phyloP scores from a whole-genome alignment of 805 yeast species.

The Blastobotrys peoriensis region DNA sequence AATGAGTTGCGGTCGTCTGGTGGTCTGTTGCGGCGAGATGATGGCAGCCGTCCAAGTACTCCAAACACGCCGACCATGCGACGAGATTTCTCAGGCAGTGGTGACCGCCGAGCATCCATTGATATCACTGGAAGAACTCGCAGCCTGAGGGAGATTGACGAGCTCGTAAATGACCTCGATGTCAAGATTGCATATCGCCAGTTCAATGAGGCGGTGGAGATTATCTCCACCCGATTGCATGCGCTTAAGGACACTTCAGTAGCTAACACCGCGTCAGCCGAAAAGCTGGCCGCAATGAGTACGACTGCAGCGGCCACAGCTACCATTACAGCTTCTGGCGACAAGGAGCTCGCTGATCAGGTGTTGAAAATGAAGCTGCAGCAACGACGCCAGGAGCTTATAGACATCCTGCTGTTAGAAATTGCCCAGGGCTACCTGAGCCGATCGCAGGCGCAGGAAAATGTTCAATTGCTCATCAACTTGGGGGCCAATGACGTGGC shows the following conservation, averaged over 20 bases:
- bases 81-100: not conserved
- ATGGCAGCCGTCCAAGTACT: not conserved
- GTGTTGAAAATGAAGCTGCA: conserved; percentile 21
- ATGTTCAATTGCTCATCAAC: conserved; percentile 33
- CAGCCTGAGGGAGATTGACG: conserved; percentile 48
- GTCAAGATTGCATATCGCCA: conserved; percentile 56
- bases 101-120: not conserved
- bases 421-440: conserved; percentile 29
- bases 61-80: not conserved
- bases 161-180: conserved; percentile 62
- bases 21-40: not conserved
- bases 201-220: conserved; percentile 40
- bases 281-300: conserved; percentile 4
- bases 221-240: conserved; percentile 18
- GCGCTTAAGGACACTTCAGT: not conserved
- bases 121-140: conserved; percentile 4
- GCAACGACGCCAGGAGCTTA: conserved; percentile 22
- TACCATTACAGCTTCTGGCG: not conserved
- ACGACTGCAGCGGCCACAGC: conserved; percentile 10
- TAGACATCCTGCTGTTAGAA: conserved; percentile 32
- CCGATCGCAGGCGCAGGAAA: conserved; percentile 20
- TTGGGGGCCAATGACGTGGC: conserved; percentile 46
- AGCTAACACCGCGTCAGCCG: not conserved
- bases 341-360: conserved; percentile 4
- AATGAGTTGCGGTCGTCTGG: not conserved